Base-by-base conservation (phyloP, 352 stramenopile species). In the Pythium pyrilobum region DNA sequence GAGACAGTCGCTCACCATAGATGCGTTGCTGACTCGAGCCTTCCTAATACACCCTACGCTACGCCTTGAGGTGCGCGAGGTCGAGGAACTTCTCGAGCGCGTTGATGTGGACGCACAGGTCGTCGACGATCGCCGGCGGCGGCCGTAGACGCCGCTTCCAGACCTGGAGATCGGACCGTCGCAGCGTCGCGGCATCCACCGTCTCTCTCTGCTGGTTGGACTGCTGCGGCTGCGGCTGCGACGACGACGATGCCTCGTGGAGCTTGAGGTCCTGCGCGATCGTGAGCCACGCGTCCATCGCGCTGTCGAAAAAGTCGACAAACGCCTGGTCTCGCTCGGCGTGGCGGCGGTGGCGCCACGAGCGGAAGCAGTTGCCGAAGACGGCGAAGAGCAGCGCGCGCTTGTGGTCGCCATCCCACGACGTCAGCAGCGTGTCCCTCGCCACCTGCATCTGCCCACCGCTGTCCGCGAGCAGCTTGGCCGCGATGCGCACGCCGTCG, bases 101-200 rank as follows among this genome's bases (percentile, higher is more conserved):
- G 15, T 67, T 73, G 44, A 88, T 77, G 45, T 89, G 77, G 16
- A 71, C 67, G 36, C 77, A 88, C 8, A 92, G 55, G n/a, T 90
- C 74, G 18, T 86, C 77, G 2, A 86, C 55, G 13, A 74, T 62
- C 21, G 67, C 47, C 11, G 71, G 47, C 10, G 73, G 63, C 9
- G 81, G 81, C 8, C 66, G 64, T 27, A 89, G 52, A 0, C 81
- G 72, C 9, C 67, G 65, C 48, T 84, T 77, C 81, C 81, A 92
- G n/a, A 89, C 62, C 50, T 85, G 78, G 1, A 70, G 57, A 20
- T 87, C 75, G 52, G 80, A 85, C 1, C 76, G 69, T 23, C 81
- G 78, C 25, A 89, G 52, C 25, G 52, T 63, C 1, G 46, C 52
- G 5, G 48, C 39, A 16, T 75, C 61, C 16, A 73, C 24, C 13